Conservation (phyloP, 768 basidiomycete genomes). For the Hericium erinaceus region DNA sequence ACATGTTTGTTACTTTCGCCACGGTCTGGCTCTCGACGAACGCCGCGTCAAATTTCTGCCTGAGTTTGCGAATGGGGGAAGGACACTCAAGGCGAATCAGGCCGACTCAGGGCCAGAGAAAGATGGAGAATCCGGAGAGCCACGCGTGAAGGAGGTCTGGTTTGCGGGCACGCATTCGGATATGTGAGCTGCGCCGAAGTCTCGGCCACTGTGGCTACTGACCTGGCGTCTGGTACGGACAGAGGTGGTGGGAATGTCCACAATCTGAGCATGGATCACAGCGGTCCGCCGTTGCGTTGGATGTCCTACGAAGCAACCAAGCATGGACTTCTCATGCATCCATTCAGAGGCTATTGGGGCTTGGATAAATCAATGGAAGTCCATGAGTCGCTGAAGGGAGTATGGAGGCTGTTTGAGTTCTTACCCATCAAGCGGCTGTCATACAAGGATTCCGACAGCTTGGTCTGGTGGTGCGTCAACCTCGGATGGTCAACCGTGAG, state of each 20-base stretch:
- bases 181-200: slow-evolving; percentile 19
- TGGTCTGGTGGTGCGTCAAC: background rate
- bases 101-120: too few relatives aligned
- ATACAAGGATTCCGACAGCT: background rate
- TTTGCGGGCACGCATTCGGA: slow-evolving; percentile 23
- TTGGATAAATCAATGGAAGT: background rate
- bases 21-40: slow-evolving; percentile 40
- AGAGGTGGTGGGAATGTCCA: background rate
- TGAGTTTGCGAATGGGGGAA: slow-evolving; percentile 16
- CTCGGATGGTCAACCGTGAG: background rate
- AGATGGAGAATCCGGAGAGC: background rate
- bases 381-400: background rate
- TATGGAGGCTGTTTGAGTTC: background rate
- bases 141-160: slow-evolving; percentile 25
- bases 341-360: background rate
- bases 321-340: slow-evolving; percentile 9
- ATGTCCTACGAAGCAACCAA: slow-evolving; percentile 18
- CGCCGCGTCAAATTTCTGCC: slow-evolving; percentile 38
- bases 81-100: background rate
- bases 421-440: background rate
- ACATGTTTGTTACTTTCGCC: slow-evolving; percentile 31
- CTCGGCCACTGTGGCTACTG: background rate
- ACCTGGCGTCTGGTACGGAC: background rate
- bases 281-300: slow-evolving; percentile 16
- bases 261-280: slow-evolving; percentile 15